phyloP scores from a whole-genome alignment of 495 filamentous ascomycete species.

The Copromyces sp. region DNA sequence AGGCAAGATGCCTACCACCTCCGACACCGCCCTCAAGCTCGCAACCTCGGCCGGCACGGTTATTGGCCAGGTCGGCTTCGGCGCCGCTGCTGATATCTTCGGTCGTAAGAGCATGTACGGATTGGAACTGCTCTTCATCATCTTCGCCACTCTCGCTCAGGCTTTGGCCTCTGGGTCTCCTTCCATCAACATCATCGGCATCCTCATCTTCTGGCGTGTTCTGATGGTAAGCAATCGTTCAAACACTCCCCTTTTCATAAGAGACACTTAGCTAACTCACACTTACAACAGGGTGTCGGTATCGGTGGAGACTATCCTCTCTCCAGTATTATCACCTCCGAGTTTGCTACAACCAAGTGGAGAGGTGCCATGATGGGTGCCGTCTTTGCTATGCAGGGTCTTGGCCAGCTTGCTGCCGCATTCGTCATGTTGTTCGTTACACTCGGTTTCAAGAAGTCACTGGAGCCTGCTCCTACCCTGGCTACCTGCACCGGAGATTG shows the following conservation, averaged over 20 bases:
- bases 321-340: slow-evolving; percentile 73
- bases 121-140: slow-evolving; percentile 79
- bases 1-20: slow-evolving; percentile 48
- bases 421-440: slow-evolving; percentile 63
- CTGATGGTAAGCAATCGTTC: slow-evolving; percentile 47
- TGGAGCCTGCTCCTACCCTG: slow-evolving; percentile 38
- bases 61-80: slow-evolving; percentile 75
- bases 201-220: slow-evolving; percentile 85
- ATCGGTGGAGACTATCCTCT: slow-evolving; percentile 86
- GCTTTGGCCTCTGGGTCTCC: slow-evolving; percentile 56
- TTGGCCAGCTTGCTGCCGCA: slow-evolving; percentile 64
- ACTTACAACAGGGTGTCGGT: slow-evolving; percentile 44
- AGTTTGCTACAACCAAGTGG: slow-evolving; percentile 70
- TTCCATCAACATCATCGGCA: slow-evolving; percentile 59
- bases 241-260: background rate
- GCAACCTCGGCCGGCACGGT: slow-evolving; percentile 82
- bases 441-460: slow-evolving; percentile 60
- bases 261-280: background rate
- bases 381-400: slow-evolving; percentile 76
- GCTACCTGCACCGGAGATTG: slow-evolving; percentile 53
- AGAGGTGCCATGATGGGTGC: slow-evolving; percentile 74
- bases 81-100: slow-evolving; percentile 66
- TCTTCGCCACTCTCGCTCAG: slow-evolving; percentile 73
- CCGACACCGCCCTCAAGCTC: slow-evolving; percentile 80
- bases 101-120: slow-evolving; percentile 84